Base-by-base conservation (phyloP, 305 asterid genomes). In the Fraxinus latifolia region DNA sequence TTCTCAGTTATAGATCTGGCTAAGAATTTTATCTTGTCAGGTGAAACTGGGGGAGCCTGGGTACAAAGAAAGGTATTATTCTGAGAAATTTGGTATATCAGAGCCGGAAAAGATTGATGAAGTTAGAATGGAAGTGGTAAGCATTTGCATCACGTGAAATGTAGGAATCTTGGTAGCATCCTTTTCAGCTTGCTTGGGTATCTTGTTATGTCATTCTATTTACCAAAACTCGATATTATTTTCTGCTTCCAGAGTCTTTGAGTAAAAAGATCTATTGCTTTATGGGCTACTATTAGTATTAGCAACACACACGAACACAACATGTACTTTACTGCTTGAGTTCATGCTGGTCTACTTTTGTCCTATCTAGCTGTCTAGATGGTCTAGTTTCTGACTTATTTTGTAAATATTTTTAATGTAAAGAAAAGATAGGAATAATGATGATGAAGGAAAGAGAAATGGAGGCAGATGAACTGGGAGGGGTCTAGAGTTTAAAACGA, bases 21-120 rank as follows among this genome's bases (percentile, higher is more conserved):
- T 14, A n/a, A 76, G 62, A n/a, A 68, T 77, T 83, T 80, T 27
- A 65, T 60, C 65, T 77, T 87, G 76, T 83, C 93, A 96, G 99
- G 92, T 96, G 83, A 93, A 88, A 86, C 86, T 96, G 77, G 98
- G 99, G 84, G 98, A 94, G 87, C 99, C 98, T 81, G 99, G 99
- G 85, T 96, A 94, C 88, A 94, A 90, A 84, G 99, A 92, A 80
- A 92, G 99, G 84, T 96, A 96, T 80, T 96, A 96, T 91, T 85
- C 90, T 80, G 98, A 93, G 92, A 96, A 96, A 86, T 96, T 96
- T 68, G 92, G 91, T 77, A 50, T 89, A 39, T 89, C 96, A 72
- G 92, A 87, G 42, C 89, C 94, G 23, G 90, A 89, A 87, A 87
- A 88, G 84, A 87, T 94, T 47, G 89, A 93, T 60, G 95, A 91